Evolutionary conservation across 352 stramenopile genomes (phyloP), one percentile per base, ranked within the genome.

Genomic region (Pythium apleroticum): DNA sequence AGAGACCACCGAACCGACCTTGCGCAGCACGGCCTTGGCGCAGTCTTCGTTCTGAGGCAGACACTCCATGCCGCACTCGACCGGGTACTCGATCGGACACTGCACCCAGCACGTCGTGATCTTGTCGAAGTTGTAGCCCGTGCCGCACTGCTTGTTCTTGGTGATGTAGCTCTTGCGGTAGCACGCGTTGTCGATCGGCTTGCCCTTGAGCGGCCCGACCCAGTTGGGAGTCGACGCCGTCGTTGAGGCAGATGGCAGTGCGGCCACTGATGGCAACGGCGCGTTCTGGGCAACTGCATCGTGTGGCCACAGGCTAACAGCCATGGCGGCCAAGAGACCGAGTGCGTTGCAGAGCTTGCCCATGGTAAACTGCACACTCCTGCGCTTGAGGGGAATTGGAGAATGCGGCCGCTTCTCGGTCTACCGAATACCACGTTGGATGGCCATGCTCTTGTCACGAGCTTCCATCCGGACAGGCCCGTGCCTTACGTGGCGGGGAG

Each of bases 1-100:
- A 52, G 72, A 76, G 2, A 67, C 73, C 8, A 87, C 75, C 19
- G 75, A 68, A 2, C 56, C 64, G n/a, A 83, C 70, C 63, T 84
- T 81, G 37, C 52, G 63, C 37, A 75, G 19, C n/a, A 87, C 68
- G 54, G 75, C 74, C n/a, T 81, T 69, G 19, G 69, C 70, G 54
- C 75, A 88, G 59, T 86, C 77, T 24, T 76, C 68, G 61, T 85
- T 89, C 60, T 85, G 75, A n/a, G 73, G 80, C 45, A 89, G 72
- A 37, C 78, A 89, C 46, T 88, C 76, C 63, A 82, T 57, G n/a
- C 63, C 77, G 41, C 80, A 89, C n/a, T 73, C 52, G 2, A 89
- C 71, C 2, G 80, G 80, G 66, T 84, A 89, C 28, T 81, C 71
- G 17, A 85, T 53, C 0, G 80, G 80, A 25, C 80, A 89, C 57